Conservation (phyloP, 495 filamentous ascomycete genomes). For the Cercophora sp. region DNA sequence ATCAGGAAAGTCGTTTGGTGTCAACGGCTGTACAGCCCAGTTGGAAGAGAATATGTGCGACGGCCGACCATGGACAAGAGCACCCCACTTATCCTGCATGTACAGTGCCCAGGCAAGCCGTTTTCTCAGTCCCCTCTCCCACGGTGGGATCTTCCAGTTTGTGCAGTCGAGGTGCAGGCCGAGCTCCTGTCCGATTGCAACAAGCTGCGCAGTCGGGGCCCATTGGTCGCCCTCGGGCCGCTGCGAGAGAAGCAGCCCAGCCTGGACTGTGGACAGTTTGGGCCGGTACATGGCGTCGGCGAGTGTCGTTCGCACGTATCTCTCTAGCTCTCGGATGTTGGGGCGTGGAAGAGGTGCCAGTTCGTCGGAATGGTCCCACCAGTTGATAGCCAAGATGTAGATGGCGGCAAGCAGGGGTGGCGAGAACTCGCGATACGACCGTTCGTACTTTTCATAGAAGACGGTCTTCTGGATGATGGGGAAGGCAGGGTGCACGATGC, state of each 20-base stretch:
- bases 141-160: conserved; percentile 80
- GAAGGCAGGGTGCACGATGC: conserved; percentile 82
- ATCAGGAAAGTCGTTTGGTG: conserved; percentile 68
- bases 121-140: conserved; percentile 80
- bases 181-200: conserved; percentile 76
- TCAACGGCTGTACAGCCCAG: conserved; percentile 73
- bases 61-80: conserved; percentile 78
- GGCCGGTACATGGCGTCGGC: conserved; percentile 75
- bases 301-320: conserved; percentile 67
- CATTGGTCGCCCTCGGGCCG: conserved; percentile 82
- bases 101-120: conserved; percentile 87
- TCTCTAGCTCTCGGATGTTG: conserved; percentile 71
- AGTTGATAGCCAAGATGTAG: conserved; percentile 87
- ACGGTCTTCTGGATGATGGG: conserved; percentile 85
- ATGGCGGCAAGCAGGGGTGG: conserved; percentile 83
- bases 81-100: conserved; percentile 92
- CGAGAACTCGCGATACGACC: conserved; percentile 71
- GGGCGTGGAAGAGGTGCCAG: conserved; percentile 63
- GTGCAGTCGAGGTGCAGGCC: conserved; percentile 84
- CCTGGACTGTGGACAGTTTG: conserved; percentile 91
- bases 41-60: conserved; percentile 77
- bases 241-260: conserved; percentile 83
- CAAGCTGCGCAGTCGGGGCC: conserved; percentile 79
- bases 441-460: conserved; percentile 79
- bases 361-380: conserved; percentile 72